Evolutionary conservation across 2,329 filamentous ascomycete genomes (phyloP).

Genomic region (Aspergillus chevalieri): DNA sequence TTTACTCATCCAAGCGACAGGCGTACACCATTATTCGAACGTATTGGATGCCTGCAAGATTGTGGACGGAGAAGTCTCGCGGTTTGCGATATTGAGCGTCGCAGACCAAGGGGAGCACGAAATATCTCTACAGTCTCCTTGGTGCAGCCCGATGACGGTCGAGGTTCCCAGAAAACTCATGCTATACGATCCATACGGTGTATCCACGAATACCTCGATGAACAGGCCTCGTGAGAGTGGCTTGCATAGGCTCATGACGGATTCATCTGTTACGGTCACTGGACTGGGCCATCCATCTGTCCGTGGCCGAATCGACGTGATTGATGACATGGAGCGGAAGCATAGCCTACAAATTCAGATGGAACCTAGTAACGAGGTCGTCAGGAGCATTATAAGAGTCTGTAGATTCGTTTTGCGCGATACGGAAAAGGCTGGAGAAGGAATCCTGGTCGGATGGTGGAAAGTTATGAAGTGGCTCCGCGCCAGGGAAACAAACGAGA

Average conservation of each 20-base stretch:
- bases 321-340: conserved; percentile 55
- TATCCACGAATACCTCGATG: conserved; percentile 51
- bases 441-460: conserved; percentile 65
- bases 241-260: conserved; percentile 40
- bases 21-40: conserved; percentile 56
- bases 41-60: conserved; percentile 69
- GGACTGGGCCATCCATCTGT: conserved; percentile 55
- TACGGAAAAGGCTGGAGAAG: conserved; percentile 51
- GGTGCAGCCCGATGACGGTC: conserved; percentile 65
- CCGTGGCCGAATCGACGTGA: conserved; percentile 59
- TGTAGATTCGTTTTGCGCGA: conserved; percentile 60
- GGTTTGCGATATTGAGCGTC: conserved; percentile 64
- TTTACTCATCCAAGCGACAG: conserved; percentile 32
- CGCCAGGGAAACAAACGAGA: conserved; percentile 40
- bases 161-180: conserved; percentile 54
- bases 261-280: conserved; percentile 38
- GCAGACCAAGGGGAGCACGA: conserved; percentile 58
- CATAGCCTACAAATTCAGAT: conserved; percentile 65
- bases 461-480: conserved; percentile 65
- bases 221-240: conserved; percentile 50
- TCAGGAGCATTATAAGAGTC: conserved; percentile 54
- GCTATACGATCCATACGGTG: conserved; percentile 53
- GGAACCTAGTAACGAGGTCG: conserved; percentile 58
- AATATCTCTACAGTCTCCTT: conserved; percentile 68
- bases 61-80: conserved; percentile 59